These are phyloP conservation scores for Mortierella sp. DNA, from an alignment of 371 early-diverging fungal genomes.

Conservation along the genomic window DNA sequence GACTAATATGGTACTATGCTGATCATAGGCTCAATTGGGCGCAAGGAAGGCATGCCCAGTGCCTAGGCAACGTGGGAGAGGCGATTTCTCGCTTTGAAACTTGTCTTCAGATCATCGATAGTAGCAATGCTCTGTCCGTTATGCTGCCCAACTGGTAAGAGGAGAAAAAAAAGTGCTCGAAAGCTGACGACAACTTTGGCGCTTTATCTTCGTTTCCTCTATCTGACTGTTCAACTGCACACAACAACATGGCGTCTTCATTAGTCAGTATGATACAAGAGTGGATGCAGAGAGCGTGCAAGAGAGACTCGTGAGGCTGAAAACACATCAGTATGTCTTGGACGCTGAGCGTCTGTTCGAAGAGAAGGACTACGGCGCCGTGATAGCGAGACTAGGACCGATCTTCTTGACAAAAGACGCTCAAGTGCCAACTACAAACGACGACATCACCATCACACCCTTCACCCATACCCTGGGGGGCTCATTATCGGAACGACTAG, in stretches of 20 bases:
- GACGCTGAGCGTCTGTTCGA: constrained; percentile 58
- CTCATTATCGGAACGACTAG: constrained; percentile 44
- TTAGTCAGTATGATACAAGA: constrained; percentile 59
- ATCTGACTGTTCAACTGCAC: background rate
- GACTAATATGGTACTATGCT: too few species aligned
- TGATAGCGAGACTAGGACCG: constrained; percentile 59
- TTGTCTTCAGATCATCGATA: constrained; percentile 39
- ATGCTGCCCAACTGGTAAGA: constrained; percentile 57
- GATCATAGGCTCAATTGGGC: constrained; percentile 34
- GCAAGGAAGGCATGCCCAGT: constrained; percentile 61
- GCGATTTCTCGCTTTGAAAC: constrained; percentile 59
- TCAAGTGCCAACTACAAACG: background rate
- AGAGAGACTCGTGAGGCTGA: constrained; percentile 52
- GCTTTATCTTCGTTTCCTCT: too few species aligned
- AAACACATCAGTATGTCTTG: constrained; percentile 56
- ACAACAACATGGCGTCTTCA: background rate
- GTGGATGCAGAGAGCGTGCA: constrained; percentile 42
- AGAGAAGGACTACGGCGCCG: constrained; percentile 57
- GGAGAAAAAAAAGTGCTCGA: too few species aligned
- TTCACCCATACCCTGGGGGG: constrained; percentile 26
- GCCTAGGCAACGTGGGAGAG: constrained; percentile 56
- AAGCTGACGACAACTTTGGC: too few species aligned
- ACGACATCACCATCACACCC: background rate
- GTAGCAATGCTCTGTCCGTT: constrained; percentile 3
- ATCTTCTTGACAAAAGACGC: constrained; percentile 26